Base-by-base conservation (phyloP, 257 asterid genomes). In the Leptodermis oblonga region DNA sequence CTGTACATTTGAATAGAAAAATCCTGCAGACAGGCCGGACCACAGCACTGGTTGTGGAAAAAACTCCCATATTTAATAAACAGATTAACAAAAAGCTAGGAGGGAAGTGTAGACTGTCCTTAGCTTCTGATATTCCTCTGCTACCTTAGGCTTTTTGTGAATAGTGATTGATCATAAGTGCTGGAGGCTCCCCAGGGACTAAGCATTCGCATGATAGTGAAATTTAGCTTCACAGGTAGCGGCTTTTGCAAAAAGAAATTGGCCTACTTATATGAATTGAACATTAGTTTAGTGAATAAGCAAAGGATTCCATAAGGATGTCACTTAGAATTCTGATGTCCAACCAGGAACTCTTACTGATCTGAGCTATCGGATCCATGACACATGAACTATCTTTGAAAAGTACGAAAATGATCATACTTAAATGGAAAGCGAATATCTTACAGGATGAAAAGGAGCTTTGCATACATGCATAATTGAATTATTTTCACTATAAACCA, bases 1-100 rank as follows among this genome's bases (percentile, higher is more conserved):
- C n/a, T 69, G 64, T 5, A 5, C 48, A 1, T 33, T 68, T 12
- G 17, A 33, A 45, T 37, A 31, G 48, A n/a, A 67, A 49, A 67
- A 33, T 20, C 7, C 13, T 49, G 46, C n/a, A 59, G 31, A 37
- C 4, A 52, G 46, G 23, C 37, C 45, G 69, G 74, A 60, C 74
- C 69, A 61, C 69, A 41, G 12, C 48, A 5, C 63, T 20, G 17
- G 37, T 12, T 31, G 26, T 45, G 23, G 51, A 61, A 39, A 61
- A 61, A 70, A 49, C 17, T 61, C 37, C 41, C 25, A 45, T 60
- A 15, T 70, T 31, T 17, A 22, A 46, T 20, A 9, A 31, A 39
- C 22, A 52, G 30, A 63, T 8, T 13, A n/a, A 52, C 9, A 23
- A 31, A 33, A 20, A 72, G 26, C 58, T 34, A 18, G 26, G n/a